phyloP scores from a whole-genome alignment of 805 yeast genomes.

The Pichia cephalocereana region DNA sequence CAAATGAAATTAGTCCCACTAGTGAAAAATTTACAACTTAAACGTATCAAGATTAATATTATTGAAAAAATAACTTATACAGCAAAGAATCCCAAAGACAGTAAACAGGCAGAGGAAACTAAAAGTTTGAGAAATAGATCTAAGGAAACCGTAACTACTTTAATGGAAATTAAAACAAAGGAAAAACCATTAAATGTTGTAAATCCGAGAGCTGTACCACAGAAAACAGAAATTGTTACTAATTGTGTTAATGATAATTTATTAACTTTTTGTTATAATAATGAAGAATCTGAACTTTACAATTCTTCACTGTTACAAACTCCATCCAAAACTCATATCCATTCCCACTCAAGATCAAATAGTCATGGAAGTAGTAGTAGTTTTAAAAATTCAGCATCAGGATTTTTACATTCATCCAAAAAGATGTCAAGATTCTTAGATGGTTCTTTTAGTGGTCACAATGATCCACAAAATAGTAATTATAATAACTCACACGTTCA shows the following conservation, averaged over 20 bases:
- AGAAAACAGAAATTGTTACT: constrained; percentile 53
- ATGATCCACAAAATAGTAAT: background rate
- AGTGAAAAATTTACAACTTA: constrained; percentile 50
- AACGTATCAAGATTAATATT: constrained; percentile 56
- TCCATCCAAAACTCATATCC: background rate
- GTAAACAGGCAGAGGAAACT: background rate
- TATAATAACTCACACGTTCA: background rate
- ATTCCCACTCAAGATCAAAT: background rate
- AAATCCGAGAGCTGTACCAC: constrained; percentile 7
- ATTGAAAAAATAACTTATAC: constrained; percentile 58
- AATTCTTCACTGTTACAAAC: background rate
- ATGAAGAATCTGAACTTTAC: constrained; percentile 10
- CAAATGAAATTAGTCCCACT: constrained; percentile 61
- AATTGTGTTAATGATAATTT: constrained; percentile 53
- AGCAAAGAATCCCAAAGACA: background rate
- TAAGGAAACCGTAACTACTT: constrained; percentile 45
- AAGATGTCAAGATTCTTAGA: constrained; percentile 18
- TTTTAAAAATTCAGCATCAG: background rate
- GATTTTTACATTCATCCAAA: constrained; percentile 1
- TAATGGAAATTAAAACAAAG: constrained; percentile 58
- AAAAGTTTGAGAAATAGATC: constrained; percentile 23
- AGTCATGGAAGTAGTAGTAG: background rate
- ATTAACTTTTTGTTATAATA: constrained; percentile 44
- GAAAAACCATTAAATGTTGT: constrained; percentile 25
- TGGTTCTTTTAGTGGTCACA: background rate